phyloP scores from a whole-genome alignment of 441 rosid genomes.

The Kokia cookei region DNA sequence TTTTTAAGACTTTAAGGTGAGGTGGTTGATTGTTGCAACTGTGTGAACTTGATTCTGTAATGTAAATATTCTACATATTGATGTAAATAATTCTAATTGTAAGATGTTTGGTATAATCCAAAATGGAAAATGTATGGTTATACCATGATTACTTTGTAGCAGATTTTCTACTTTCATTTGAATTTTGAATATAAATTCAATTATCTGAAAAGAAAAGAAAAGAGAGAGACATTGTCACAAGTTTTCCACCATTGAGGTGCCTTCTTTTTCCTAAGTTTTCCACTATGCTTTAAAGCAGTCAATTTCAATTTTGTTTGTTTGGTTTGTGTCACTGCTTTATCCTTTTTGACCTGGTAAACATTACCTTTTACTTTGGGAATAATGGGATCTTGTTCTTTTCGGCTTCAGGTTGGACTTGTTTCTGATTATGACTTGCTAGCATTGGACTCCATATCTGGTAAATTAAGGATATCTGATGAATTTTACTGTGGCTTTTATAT shows the following conservation, averaged over 20 bases:
- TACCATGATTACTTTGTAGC: background rate
- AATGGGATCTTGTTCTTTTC: slow-evolving; percentile 4
- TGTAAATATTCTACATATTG: background rate
- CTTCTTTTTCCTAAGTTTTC: background rate
- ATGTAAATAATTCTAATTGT: background rate
- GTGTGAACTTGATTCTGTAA: background rate
- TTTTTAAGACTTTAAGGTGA: background rate
- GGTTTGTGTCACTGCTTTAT: background rate
- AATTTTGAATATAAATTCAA: background rate
- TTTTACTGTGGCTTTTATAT: slow-evolving; percentile 3
- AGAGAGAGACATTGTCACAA: background rate
- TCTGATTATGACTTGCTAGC: slow-evolving; percentile 93
- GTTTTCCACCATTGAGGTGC: background rate
- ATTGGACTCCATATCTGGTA: slow-evolving; percentile 93
- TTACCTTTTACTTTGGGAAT: background rate
- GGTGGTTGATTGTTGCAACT: background rate
- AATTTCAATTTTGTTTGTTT: slow-evolving; percentile 3
- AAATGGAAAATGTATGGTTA: background rate
- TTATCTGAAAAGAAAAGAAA: background rate
- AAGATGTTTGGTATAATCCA: background rate
- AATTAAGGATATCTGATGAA: slow-evolving; percentile 7
- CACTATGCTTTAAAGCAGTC: background rate
- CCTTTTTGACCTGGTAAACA: background rate
- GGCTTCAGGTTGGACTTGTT: slow-evolving; percentile 87
- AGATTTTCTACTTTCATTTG: background rate